Evolutionary conservation across 345 rosid species (phyloP), one percentile per base, ranked within the genome.

Genomic region (Gossypioides kirkii): DNA sequence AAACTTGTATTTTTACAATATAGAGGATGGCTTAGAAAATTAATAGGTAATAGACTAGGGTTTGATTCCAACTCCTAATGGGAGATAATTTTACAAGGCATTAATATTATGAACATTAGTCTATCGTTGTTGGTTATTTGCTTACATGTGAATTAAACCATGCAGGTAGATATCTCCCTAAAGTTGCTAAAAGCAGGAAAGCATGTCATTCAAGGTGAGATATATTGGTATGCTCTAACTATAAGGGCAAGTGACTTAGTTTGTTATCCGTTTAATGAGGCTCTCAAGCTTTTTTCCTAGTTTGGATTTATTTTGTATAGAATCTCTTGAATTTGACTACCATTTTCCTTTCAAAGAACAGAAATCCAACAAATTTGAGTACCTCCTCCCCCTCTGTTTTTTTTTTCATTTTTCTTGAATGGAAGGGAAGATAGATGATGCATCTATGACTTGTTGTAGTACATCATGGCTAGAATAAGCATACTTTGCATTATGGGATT

Each of bases 151-250:
- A 49, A 72, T 36, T 22, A 43, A 82, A 72, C 22, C 45, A 1
- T 85, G 82, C 80, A 94, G 98, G 93, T 89, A 77, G 93, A 90
- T 77, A 83, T 85, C 80, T 88, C 97, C 26, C 55, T 94, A 63
- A 88, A 82, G 83, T 86, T 94, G 84, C 86, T 90, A n/a, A 87
- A 87, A 86, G 91, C 88, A 17, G 97, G 95, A 77, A 92, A 94
- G 80, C 97, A 92, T 77, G 92, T 94, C 74, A 86, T 91, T 81
- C 98, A 94, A 88, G 98, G 97, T 90, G 53, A 85, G 22, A 73
- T 45, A 49, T 5, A 16, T 0, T 67, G 74, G 45, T 50, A 55
- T 69, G 70, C 22, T 50, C 52, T 46, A 6, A 63, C 71, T 69
- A 16, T 61, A 41, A 52, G 74, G 73, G 32, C 26, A 2, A 70